A percentile compares a stretch with the other conserved stretches of the same genome.
phyloP scores from a whole-genome alignment of 768 basidiomycete genomes.

The Boletus vermiculosoides region DNA sequence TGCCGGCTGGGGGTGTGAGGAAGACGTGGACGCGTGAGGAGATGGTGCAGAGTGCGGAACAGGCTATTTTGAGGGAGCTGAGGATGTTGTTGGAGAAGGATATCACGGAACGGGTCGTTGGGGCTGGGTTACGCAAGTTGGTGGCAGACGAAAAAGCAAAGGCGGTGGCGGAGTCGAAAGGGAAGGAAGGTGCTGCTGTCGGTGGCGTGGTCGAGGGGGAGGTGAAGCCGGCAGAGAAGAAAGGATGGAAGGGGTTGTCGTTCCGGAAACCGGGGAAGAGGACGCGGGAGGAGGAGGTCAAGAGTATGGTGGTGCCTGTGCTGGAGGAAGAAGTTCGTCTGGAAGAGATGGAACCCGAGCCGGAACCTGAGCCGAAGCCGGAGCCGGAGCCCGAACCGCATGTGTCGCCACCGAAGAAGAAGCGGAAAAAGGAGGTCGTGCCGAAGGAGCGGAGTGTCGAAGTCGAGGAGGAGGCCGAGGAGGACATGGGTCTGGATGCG shows the following conservation, averaged over 20 bases:
- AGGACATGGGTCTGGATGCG: constrained; percentile 32
- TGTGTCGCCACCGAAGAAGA: constrained; percentile 55
- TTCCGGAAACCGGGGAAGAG: constrained; percentile 45
- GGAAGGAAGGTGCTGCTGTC: constrained; percentile 20
- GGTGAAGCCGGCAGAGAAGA: constrained; percentile 45
- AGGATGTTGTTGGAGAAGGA: constrained; percentile 58
- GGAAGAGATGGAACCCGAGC: constrained; percentile 31
- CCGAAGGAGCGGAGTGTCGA: constrained; percentile 43
- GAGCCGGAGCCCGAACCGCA: constrained; percentile 35
- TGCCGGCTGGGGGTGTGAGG: constrained; percentile 35
- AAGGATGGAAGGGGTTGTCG: constrained; percentile 44
- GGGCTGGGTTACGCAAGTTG: constrained; percentile 49
- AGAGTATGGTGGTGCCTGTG: constrained; percentile 17
- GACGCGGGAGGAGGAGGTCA: constrained; percentile 35
- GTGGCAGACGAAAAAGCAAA: constrained; percentile 53
- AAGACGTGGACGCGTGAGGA: constrained; percentile 53
- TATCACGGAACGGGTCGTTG: constrained; percentile 59
- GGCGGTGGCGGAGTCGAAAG: constrained; percentile 22
- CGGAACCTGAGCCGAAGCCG: constrained; percentile 30
- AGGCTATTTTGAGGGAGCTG: constrained; percentile 58
- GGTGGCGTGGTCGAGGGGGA: constrained; percentile 38
- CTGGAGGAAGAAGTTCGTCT: constrained; percentile 28
- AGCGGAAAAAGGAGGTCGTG: constrained; percentile 48
- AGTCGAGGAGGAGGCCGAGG: constrained; percentile 64
- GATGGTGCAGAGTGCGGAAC: constrained; percentile 53